Evolutionary conservation across 1,139 yeast genomes (phyloP).

Genomic region (Suhomyces guaymorum): DNA sequence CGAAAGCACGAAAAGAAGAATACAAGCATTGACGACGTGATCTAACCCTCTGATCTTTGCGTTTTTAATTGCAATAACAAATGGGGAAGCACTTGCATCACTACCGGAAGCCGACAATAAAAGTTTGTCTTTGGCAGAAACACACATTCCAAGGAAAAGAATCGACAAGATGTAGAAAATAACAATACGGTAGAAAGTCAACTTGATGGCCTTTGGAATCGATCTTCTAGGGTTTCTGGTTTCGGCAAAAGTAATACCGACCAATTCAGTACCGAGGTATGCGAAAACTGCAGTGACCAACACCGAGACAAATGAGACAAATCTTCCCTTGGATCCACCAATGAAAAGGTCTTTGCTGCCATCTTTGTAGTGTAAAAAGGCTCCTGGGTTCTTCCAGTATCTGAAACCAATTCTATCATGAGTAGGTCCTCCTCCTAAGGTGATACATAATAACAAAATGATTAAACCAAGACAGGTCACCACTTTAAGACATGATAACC

Average conservation of each 20-base stretch:
- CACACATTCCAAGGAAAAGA: conserved; percentile 72
- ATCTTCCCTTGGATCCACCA: conserved; percentile 50
- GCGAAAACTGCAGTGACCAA: conserved; percentile 77
- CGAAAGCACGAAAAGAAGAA: conserved; percentile 45
- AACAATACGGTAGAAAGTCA: conserved; percentile 75
- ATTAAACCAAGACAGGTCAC: conserved; percentile 58
- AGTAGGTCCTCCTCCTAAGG: conserved; percentile 61
- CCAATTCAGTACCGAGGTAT: conserved; percentile 73
- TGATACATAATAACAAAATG: conserved; percentile 47
- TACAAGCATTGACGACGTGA: conserved; percentile 48
- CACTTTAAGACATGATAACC: conserved; percentile 62
- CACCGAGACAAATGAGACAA: conserved; percentile 66
- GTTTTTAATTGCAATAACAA: conserved; percentile 52
- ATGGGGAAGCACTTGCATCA: conserved; percentile 78
- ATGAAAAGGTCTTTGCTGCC: conserved; percentile 26
- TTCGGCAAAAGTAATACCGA: conserved; percentile 72
- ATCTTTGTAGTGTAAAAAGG: conserved; percentile 51
- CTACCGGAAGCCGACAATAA: conserved; percentile 45
- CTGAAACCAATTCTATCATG: conserved; percentile 66
- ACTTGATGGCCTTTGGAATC: conserved; percentile 74
- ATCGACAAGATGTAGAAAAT: conserved; percentile 68
- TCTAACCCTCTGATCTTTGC: conserved; percentile 45
- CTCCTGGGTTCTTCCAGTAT: conserved; percentile 66
- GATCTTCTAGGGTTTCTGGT: conserved; percentile 73
- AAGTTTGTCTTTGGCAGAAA: conserved; percentile 64